Evolutionary conservation across 495 filamentous ascomycete genomes (phyloP), one percentile per base, ranked within the genome.

Genomic region (Hyaloscypha hepaticicola): DNA sequence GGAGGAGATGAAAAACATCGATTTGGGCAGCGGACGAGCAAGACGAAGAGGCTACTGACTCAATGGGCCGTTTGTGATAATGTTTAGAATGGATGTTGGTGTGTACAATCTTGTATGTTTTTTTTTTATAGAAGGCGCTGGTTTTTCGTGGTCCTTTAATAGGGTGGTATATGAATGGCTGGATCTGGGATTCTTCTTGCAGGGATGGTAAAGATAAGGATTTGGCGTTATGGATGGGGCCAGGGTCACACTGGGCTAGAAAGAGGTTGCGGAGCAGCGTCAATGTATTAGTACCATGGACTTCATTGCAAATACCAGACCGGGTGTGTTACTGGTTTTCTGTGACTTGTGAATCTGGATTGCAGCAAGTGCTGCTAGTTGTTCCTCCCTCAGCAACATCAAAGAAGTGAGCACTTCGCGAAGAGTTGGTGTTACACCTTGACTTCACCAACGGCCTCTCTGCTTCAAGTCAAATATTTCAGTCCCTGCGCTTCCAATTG

Each of bases 1-100:
- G 72, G 84, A 91, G 61, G 92, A 96, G 76, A 81, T 97, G 75
- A 85, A 83, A 65, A 85, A 80, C 29, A 96, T 97, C 67, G 90
- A 97, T 76, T 89, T 97, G 64, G 92, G 91, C 26, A 76, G 76
- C n/a, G 82, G 81, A 4, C 41, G 67, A n/a, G 66, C 71, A 14
- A 67, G 71, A 50, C 63, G 69, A 27, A 33, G 71, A 19, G 34
- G 41, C 22, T 49, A 58, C 24, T 64, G 49, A 59, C 19, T 45
- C 19, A 49, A n/a, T 27, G 83, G 24, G 78, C 85, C 22, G 6
- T 50, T 34, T 45, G 21, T 16, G 33, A 58, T 38, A 58, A 58
- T 58, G 56, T 41, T 24, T 53, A 5, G 22, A 9, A 24, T 28
- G 14, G 28, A 57, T 50, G 19, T 50, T 48, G n/a, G n/a, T 60